Percentiles rank a stretch among this genome's conserved stretches.
Evolutionary conservation across 1,284 basidiomycete species (phyloP).

Genomic region (Apiotrichum domesticum): DNA sequence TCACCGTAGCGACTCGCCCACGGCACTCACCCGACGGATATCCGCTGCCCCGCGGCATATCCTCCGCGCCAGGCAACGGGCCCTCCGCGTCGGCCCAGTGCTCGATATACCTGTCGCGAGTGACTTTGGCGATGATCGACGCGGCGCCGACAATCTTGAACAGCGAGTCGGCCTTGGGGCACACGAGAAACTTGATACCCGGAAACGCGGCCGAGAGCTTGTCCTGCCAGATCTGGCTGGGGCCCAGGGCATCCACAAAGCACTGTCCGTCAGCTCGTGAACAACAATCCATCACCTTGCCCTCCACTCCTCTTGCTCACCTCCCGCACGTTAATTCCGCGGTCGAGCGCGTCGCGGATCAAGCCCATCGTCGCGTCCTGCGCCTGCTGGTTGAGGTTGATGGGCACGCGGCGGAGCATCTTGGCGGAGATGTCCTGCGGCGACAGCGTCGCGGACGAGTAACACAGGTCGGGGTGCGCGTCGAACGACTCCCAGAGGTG

Average conservation of each 20-base stretch:
- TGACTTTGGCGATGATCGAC: slow-evolving; percentile 91
- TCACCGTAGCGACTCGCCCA: neutral
- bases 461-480: slow-evolving; percentile 27
- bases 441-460: slow-evolving; percentile 50
- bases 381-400: slow-evolving; percentile 88
- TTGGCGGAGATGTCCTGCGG: slow-evolving; percentile 86
- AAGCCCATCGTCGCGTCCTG: slow-evolving; percentile 84
- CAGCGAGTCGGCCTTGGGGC: slow-evolving; percentile 86
- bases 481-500: slow-evolving; percentile 37
- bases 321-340: slow-evolving; percentile 75
- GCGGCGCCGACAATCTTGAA: slow-evolving; percentile 97
- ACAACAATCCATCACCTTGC: neutral
- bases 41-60: slow-evolving; percentile 60
- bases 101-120: slow-evolving; percentile 83
- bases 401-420: slow-evolving; percentile 78
- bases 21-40: slow-evolving; percentile 72
- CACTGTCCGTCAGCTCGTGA: slow-evolving; percentile 53
- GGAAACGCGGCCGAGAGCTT: slow-evolving; percentile 74
- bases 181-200: slow-evolving; percentile 78
- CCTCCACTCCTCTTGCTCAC: slow-evolving; percentile 44
- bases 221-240: slow-evolving; percentile 73
- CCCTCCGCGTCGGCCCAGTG: slow-evolving; percentile 60
- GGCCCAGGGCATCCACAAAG: slow-evolving; percentile 92
- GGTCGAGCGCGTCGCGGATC: slow-evolving; percentile 73
- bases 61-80: slow-evolving; percentile 9